A percentile compares a stretch with the other conserved stretches of the same genome.
phyloP scores from a whole-genome alignment of 192 early-diverging fungal species.

The Coemansia aciculifera region DNA sequence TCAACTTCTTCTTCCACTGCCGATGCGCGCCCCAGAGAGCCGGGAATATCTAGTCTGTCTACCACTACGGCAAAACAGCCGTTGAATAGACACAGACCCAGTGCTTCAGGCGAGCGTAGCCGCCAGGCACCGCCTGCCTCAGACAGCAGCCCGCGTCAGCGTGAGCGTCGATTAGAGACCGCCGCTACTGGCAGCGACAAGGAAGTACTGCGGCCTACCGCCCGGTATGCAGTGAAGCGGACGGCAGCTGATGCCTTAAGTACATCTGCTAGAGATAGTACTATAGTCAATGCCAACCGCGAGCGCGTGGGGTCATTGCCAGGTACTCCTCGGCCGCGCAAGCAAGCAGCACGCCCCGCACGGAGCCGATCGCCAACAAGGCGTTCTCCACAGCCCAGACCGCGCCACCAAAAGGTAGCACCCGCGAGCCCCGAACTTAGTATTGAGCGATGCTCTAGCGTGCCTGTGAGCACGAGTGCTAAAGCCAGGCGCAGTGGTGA shows the following conservation, averaged over 20 bases:
- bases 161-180: background rate
- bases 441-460: slow-evolving; percentile 18
- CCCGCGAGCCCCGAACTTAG: background rate
- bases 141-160: background rate
- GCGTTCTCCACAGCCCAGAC: slow-evolving; percentile 7
- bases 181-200: background rate
- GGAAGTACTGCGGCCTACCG: slow-evolving; percentile 2
- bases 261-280: slow-evolving; percentile 23
- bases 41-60: background rate
- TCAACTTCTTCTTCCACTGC: background rate
- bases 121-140: background rate
- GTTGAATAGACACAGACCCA: background rate
- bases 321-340: slow-evolving; percentile 29
- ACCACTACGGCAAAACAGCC: background rate
- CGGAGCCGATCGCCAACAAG: slow-evolving; percentile 10
- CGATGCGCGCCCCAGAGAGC: background rate
- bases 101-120: background rate
- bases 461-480: background rate
- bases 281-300: slow-evolving; percentile 42
- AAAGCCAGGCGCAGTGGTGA: background rate
- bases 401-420: slow-evolving; percentile 1
- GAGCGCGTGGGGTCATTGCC: slow-evolving; percentile 51
- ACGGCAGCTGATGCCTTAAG: slow-evolving; percentile 2
- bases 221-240: slow-evolving; percentile 13
- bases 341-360: background rate